phyloP scores from a whole-genome alignment of 768 basidiomycete genomes.

The Tulasnella sp. region DNA sequence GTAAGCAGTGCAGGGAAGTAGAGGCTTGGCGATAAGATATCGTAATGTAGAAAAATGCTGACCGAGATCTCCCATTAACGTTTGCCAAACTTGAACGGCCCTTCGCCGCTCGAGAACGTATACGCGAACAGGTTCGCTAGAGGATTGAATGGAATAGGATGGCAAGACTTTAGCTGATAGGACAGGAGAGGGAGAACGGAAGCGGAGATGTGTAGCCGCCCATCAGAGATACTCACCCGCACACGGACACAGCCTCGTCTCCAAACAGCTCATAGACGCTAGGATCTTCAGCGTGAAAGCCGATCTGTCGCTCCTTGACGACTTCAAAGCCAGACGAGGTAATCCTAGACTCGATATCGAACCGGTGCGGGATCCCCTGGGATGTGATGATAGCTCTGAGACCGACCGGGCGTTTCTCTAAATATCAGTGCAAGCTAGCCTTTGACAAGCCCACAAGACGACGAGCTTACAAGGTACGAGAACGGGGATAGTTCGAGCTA shows the following conservation, averaged over 20 bases:
- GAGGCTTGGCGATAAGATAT: too few species aligned
- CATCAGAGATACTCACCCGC: slow-evolving; percentile 47
- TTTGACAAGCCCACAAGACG: too few species aligned
- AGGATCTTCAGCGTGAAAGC: slow-evolving; percentile 76
- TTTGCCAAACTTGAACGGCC: slow-evolving; percentile 69
- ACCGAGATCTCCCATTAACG: slow-evolving; percentile 50
- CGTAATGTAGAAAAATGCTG: slow-evolving; percentile 20
- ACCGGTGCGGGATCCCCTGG: slow-evolving; percentile 48
- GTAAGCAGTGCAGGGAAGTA: too few species aligned
- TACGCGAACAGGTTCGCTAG: slow-evolving; percentile 30
- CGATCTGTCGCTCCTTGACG: slow-evolving; percentile 81
- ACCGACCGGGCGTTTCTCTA: background rate
- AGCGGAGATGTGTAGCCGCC: too few species aligned
- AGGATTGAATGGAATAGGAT: background rate
- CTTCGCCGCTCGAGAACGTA: slow-evolving; percentile 77
- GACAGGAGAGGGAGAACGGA: too few species aligned
- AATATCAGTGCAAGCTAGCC: too few species aligned
- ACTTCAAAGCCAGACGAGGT: slow-evolving; percentile 81
- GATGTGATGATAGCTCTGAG: slow-evolving; percentile 46
- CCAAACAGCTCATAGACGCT: slow-evolving; percentile 73
- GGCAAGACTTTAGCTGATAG: too few species aligned
- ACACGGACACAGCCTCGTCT: slow-evolving; percentile 59
- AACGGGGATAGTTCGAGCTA: background rate
- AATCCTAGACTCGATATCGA: slow-evolving; percentile 72
- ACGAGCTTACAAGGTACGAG: slow-evolving; percentile 9